Evolutionary conservation across 768 basidiomycete species (phyloP).

Genomic region (Clathrus columnatus): DNA sequence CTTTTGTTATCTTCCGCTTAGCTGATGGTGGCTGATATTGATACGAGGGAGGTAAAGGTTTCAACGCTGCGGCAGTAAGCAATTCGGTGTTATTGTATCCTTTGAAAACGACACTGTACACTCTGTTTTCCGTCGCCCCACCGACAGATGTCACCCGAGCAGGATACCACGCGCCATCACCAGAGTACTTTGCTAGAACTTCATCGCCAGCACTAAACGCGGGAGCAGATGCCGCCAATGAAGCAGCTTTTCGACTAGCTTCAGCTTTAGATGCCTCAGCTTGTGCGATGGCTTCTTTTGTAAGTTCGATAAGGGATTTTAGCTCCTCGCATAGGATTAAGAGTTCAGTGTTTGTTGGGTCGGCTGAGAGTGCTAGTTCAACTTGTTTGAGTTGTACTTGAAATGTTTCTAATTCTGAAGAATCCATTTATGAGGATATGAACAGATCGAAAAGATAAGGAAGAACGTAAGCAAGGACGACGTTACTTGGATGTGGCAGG

Average conservation of each 20-base stretch:
- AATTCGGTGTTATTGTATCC: slow-evolving; percentile 89
- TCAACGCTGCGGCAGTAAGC: slow-evolving; percentile 62
- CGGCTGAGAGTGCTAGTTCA: slow-evolving; percentile 65
- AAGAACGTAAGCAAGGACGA: neutral
- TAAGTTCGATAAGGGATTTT: slow-evolving; percentile 74
- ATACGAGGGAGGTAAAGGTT: slow-evolving; percentile 45
- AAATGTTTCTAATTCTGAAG: slow-evolving; percentile 78
- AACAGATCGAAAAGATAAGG: neutral
- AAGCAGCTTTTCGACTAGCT: slow-evolving; percentile 43
- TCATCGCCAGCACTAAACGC: slow-evolving; percentile 74
- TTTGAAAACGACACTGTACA: slow-evolving; percentile 86
- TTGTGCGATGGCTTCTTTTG: slow-evolving; percentile 63
- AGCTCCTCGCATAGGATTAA: slow-evolving; percentile 67
- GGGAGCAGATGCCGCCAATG: slow-evolving; percentile 35
- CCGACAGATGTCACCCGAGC: slow-evolving; percentile 81
- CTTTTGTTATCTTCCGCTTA: slow-evolving; percentile 74
- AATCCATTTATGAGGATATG: slow-evolving; percentile 34
- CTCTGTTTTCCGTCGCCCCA: slow-evolving; percentile 71
- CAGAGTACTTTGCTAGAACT: slow-evolving; percentile 77
- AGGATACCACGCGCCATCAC: slow-evolving; percentile 80
- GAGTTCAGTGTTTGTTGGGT: slow-evolving; percentile 69
- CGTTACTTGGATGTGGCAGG: neutral
- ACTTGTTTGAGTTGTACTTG: slow-evolving; percentile 88
- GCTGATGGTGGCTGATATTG: slow-evolving; percentile 29
- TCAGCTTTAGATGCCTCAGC: slow-evolving; percentile 51